Base-by-base conservation (phyloP, 352 stramenopile species). In the Phytophthora niederhauseri region DNA sequence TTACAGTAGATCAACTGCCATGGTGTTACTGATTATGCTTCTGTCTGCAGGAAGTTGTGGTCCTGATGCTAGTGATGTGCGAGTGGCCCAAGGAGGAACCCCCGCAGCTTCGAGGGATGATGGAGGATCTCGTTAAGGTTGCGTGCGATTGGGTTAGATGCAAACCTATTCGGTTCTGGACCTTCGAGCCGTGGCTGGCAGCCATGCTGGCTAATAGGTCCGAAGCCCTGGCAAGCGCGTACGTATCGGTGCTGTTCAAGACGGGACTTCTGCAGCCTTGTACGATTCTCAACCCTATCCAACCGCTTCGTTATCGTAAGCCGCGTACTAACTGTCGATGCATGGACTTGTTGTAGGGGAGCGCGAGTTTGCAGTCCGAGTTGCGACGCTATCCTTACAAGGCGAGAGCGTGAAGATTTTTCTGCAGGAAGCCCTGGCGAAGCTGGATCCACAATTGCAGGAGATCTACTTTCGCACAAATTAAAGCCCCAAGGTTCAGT, bases 251-350 rank as follows among this genome's bases (percentile, higher is more conserved):
- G 22, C 43, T 87, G 6, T 73, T 79, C 50, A 58, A 70, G 12
- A 64, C 59, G 19, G 80, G 77, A 30, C 78, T 84, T 19, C 28
- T 84, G 9, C 73, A 71, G 61, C 75, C 73, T 67, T 78, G 65
- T 83, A 62, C 49, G 73, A 14, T 69, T 52, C 63, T n/a, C 31
- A 62, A 24, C 3, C 4, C 31, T 0, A 34, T 17, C 55, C 30
- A 11, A 30, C 15, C 17, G 4, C 36, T 45, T 17, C 15, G 36
- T 49, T 52, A n/a, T 50, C 24, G 24, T 30, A 46, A 34, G 30
- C 22, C 15, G 49, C 8, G 31, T 48, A 57, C n/a, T 65, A 20
- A 66, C 50, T n/a, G 51, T 57, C 43, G 4, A 20, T 49, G 17
- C 41, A 22, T 12, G 15, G 17, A 48, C n/a, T 59, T 43, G 38